Evolutionary conservation across 805 yeast species (phyloP), one percentile per base, ranked within the genome.

Genomic region (Starmerella scarabaei): DNA sequence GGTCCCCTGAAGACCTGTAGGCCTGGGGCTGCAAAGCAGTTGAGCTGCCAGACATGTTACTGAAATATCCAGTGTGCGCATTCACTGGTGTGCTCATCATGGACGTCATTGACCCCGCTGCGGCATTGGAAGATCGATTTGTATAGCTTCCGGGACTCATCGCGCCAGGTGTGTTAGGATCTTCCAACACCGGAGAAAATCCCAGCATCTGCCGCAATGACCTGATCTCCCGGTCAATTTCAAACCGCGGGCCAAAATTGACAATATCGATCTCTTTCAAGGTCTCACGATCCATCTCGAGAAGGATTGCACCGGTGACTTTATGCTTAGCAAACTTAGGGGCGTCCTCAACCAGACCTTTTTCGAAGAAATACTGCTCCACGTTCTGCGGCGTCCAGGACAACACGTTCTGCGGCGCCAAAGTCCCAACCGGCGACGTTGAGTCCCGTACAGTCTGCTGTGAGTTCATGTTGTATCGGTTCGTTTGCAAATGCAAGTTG

Each of bases 221-320:
- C 57, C 83, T 93, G 52, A 91, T 88, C 56, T 83, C 94, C 55
- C 84, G 85, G 60, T 75, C 77, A 35, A 91, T 73, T 58, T 86
- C 95, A 60, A 85, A 91, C 48, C 99, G 71, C 0, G 95, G 86
- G 21, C 99, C 99, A 63, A 91, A 91, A 3, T 94, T 81, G 36
- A 74, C 69, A 38, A 91, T 88, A 41, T 86, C 98, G 42, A 91
- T 65, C 59, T 91, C 99, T 57, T 88, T 91, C 53, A 91, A 68
- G 53, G 81, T 81, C 1, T 83, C 71, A 45, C 88, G 67, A 53
- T 88, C 96, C 46, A 91, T 67, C 59, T 86, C 93, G 38, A 91
- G 66, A 33, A 91, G 61, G 39, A 91, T 88, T 5, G 74, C 64
- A 21, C 98, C 98, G 1, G 86, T 78, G 43, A 91, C 84, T 52